phyloP scores from a whole-genome alignment of 805 yeast genomes.

The Priceomyces medius region DNA sequence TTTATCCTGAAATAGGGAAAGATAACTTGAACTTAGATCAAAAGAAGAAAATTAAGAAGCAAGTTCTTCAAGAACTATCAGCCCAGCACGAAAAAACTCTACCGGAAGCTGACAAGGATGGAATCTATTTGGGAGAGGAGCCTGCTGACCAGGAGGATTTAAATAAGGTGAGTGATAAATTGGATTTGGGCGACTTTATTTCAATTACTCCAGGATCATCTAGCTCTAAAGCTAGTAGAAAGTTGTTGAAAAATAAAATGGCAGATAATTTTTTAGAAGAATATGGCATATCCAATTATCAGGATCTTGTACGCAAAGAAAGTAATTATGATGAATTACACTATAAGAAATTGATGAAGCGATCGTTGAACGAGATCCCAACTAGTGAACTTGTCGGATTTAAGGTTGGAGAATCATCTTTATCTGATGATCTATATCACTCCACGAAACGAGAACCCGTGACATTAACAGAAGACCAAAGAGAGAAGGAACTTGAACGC shows the following conservation, averaged over 20 bases:
- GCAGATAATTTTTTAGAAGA: slow-evolving; percentile 36
- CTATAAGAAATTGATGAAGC: slow-evolving; percentile 14
- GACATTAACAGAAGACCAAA: slow-evolving; percentile 26
- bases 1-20: slow-evolving; percentile 40
- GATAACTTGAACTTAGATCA: slow-evolving; percentile 31
- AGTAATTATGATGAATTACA: slow-evolving; percentile 29
- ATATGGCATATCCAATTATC: slow-evolving; percentile 36
- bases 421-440: slow-evolving; percentile 5
- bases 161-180: background rate
- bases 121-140: slow-evolving; percentile 38
- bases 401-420: slow-evolving; percentile 28
- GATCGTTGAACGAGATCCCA: slow-evolving; percentile 23
- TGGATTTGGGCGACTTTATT: slow-evolving; percentile 20
- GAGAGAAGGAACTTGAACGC: slow-evolving; percentile 22
- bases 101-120: slow-evolving; percentile 20
- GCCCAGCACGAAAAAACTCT: slow-evolving; percentile 7
- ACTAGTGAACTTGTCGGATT: slow-evolving; percentile 34
- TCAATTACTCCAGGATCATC: slow-evolving; percentile 12
- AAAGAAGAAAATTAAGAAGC: slow-evolving; percentile 35
- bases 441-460: slow-evolving; percentile 2
- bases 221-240: slow-evolving; percentile 23
- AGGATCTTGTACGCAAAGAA: slow-evolving; percentile 23
- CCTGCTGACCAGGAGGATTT: slow-evolving; percentile 6
- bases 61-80: slow-evolving; percentile 28
- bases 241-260: slow-evolving; percentile 27